phyloP scores from a whole-genome alignment of 1,139 yeast species.

The Chernovozyma aurita region DNA sequence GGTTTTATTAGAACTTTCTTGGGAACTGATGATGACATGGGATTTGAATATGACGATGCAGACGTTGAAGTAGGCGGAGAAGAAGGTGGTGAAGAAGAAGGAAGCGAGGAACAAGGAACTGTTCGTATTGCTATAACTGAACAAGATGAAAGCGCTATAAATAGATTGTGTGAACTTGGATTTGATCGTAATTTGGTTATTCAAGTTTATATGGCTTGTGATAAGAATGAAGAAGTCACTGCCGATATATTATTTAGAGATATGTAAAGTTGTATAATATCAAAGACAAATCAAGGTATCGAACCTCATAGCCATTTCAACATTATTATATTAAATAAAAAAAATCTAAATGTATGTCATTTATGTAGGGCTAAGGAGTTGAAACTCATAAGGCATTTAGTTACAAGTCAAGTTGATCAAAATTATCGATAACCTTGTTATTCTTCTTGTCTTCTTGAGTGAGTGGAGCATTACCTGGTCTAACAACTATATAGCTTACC shows the following conservation, averaged over 20 bases:
- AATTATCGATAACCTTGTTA: constrained; percentile 17
- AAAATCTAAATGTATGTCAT: not conserved
- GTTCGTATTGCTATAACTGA: constrained; percentile 62
- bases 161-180: constrained; percentile 86
- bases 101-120: constrained; percentile 37
- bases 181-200: constrained; percentile 83
- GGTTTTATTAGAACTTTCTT: constrained; percentile 72
- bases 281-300: not conserved
- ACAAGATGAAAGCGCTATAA: constrained; percentile 85
- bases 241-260: constrained; percentile 81
- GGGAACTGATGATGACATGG: constrained; percentile 49
- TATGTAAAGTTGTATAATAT: constrained; percentile 19
- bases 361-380: too few relatives aligned
- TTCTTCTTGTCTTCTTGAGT: constrained; percentile 22
- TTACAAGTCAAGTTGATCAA: constrained; percentile 9
- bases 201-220: constrained; percentile 97
- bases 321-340: not conserved
- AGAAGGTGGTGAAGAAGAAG: constrained; percentile 26
- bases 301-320: constrained; percentile 1
- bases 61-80: constrained; percentile 26
- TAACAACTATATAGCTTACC: constrained; percentile 51
- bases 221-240: constrained; percentile 93
- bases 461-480: constrained; percentile 73
- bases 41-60: constrained; percentile 38
- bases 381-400: too few relatives aligned